phyloP scores from a whole-genome alignment of 1,139 yeast species.

The Kluyveromyces sp. region DNA sequence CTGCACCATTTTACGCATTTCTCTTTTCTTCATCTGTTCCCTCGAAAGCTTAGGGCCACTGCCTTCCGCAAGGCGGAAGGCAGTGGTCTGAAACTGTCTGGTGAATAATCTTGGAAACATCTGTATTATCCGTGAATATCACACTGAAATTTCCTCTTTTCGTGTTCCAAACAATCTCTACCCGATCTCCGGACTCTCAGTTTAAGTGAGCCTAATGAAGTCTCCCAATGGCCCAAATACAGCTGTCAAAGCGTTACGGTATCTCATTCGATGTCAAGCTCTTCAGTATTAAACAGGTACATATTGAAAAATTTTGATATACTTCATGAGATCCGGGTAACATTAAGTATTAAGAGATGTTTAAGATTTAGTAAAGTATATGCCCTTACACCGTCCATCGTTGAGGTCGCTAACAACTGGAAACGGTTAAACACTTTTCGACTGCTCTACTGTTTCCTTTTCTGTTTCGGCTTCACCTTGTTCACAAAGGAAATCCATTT shows the following conservation, averaged over 20 bases:
- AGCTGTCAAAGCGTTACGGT: too few species aligned
- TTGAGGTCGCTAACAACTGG: too few species aligned
- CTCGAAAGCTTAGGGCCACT: constrained; percentile 19
- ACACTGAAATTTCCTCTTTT: too few species aligned
- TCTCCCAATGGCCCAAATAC: too few species aligned
- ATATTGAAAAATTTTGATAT: constrained; percentile 1
- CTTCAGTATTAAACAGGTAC: background rate
- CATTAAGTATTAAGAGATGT: too few species aligned
- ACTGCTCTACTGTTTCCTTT: constrained; percentile 12
- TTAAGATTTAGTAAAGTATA: too few species aligned
- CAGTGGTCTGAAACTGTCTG: constrained; percentile 5
- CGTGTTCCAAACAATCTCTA: too few species aligned
- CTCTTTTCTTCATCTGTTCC: constrained; percentile 28
- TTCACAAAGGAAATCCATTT: constrained; percentile 64
- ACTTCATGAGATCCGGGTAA: constrained; percentile 2
- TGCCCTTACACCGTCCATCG: too few species aligned
- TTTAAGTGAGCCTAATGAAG: too few species aligned
- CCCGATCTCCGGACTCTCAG: too few species aligned
- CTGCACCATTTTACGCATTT: constrained; percentile 24
- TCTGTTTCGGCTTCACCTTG: constrained; percentile 53
- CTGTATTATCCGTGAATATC: background rate
- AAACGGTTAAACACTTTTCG: too few species aligned
- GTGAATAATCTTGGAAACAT: constrained; percentile 7
- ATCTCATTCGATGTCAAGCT: background rate
- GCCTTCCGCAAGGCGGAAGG: constrained; percentile 6